These are phyloP conservation scores for Podaxis sp. DNA, from an alignment of 768 basidiomycete genomes.

Conservation along the genomic window DNA sequence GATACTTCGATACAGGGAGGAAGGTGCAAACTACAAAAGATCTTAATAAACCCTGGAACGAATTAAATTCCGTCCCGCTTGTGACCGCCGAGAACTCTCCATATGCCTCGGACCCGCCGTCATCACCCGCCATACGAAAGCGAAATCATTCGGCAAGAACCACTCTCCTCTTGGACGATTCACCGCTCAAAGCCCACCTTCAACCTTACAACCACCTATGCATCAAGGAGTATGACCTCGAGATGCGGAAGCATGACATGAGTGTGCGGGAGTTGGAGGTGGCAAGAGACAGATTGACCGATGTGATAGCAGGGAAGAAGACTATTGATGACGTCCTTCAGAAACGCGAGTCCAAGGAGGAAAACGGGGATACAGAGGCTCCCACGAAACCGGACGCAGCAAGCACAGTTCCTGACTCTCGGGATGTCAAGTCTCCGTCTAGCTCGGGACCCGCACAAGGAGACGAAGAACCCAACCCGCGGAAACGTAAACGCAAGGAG, in stretches of 20 bases:
- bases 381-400: not conserved
- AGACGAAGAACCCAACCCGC: conserved; percentile 2
- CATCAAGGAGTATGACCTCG: conserved; percentile 59
- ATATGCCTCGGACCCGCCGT: conserved; percentile 8
- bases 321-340: conserved; percentile 4
- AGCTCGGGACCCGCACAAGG: not conserved
- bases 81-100: not conserved
- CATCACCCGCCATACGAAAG: conserved; percentile 9
- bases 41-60: conserved; percentile 61
- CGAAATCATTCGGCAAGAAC: conserved; percentile 37
- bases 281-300: not conserved
- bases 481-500: conserved; percentile 15
- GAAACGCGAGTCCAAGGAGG: not conserved
- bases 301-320: not conserved
- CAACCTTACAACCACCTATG: conserved; percentile 85
- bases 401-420: not conserved
- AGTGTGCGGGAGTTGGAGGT: conserved; percentile 15
- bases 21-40: conserved; percentile 69
- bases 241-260: conserved; percentile 32
- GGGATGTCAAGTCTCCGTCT: not conserved
- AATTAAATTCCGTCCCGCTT: conserved; percentile 18
- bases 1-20: conserved; percentile 23
- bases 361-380: not conserved
- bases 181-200: conserved; percentile 49
- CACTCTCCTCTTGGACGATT: conserved; percentile 51